A percentile compares a stretch with the other conserved stretches of the same genome.
Conservation (phyloP, 2,329 filamentous ascomycete species). For the Beauveria asiatica region DNA sequence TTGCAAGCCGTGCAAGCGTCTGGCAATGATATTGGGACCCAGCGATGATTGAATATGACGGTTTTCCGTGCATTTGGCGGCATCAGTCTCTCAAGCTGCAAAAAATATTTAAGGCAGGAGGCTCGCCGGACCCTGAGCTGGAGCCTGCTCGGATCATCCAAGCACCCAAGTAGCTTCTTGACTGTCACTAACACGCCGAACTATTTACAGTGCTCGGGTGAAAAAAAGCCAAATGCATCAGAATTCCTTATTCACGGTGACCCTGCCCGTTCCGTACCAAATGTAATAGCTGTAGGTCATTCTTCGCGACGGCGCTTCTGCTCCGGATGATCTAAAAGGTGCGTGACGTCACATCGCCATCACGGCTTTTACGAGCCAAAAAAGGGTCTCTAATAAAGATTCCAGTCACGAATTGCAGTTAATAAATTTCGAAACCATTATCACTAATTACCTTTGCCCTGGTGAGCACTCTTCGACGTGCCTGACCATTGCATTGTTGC, state of each 20-base stretch:
- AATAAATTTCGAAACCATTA: neutral
- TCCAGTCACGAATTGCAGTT: neutral
- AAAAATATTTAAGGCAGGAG: too few species aligned
- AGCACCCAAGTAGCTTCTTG: neutral
- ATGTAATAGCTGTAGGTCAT: neutral
- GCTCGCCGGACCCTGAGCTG: neutral
- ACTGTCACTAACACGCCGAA: neutral
- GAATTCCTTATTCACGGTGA: too few species aligned
- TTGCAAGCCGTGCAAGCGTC: neutral
- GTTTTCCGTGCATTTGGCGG: neutral
- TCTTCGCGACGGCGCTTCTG: neutral
- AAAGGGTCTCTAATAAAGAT: neutral
- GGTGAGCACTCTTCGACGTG: neutral
- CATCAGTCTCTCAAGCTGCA: neutral
- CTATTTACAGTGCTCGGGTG: neutral
- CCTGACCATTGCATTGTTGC: neutral
- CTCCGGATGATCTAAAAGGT: neutral
- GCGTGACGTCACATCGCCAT: constrained; percentile 2
- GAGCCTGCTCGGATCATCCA: neutral
- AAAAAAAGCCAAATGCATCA: neutral
- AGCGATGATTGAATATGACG: neutral
- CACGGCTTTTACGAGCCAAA: neutral
- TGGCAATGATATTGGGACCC: neutral
- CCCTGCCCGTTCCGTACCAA: neutral
- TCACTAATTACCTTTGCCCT: neutral